phyloP scores from a whole-genome alignment of 1,284 basidiomycete genomes.

The Thecaphora frezii region DNA sequence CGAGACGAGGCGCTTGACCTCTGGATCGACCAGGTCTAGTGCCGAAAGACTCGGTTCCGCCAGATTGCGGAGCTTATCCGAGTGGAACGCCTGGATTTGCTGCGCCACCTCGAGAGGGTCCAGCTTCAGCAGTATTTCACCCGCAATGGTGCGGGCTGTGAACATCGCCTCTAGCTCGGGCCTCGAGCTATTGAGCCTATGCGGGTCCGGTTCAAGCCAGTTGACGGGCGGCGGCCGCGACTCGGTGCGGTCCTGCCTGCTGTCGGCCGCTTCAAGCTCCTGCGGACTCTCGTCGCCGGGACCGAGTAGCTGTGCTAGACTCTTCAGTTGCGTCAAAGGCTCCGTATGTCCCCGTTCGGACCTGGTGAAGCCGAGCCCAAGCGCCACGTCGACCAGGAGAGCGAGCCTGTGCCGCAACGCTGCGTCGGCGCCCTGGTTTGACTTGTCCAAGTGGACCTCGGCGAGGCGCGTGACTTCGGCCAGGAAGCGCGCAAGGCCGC shows the following conservation, averaged over 20 bases:
- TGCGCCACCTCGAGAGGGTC: slow-evolving; percentile 53
- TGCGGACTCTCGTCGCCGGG: background rate
- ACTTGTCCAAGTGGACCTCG: background rate
- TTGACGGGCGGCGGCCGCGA: background rate
- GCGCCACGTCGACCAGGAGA: background rate
- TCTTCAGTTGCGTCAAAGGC: background rate
- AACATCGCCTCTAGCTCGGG: background rate
- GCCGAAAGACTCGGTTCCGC: slow-evolving; percentile 19
- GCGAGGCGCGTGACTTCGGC: background rate
- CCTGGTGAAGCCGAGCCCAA: background rate
- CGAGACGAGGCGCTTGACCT: slow-evolving; percentile 10
- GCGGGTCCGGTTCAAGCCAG: background rate
- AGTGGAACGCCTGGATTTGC: slow-evolving; percentile 54
- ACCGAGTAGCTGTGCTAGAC: background rate
- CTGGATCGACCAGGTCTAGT: slow-evolving; percentile 4
- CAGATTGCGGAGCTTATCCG: slow-evolving; percentile 24
- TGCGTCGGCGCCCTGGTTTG: background rate
- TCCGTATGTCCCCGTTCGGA: background rate
- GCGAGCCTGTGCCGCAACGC: background rate
- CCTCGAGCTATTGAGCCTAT: background rate
- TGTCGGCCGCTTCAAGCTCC: background rate
- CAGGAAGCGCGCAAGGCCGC: slow-evolving; percentile 1
- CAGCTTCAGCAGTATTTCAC: slow-evolving; percentile 33
- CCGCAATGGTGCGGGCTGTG: slow-evolving; percentile 16
- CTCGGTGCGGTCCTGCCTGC: background rate